Base-by-base conservation (phyloP, 2,329 filamentous ascomycete genomes). In the Cercospora brassicicola region DNA sequence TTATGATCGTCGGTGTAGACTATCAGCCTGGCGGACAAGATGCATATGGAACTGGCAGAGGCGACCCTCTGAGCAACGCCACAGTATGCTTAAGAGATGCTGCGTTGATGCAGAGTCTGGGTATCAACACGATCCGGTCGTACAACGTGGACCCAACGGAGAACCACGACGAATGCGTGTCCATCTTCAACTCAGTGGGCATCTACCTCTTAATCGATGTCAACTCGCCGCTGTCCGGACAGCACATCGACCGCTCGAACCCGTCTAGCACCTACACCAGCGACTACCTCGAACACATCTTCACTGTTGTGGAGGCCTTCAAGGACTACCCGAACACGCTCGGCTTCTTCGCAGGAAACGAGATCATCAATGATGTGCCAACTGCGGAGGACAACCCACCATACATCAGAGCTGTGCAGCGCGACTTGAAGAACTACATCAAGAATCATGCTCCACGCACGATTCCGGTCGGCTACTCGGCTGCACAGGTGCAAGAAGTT, bases 401-500 rank as follows among this genome's bases (percentile, higher is more conserved):
- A 55, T 88, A 89, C 77, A 85, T 89, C 70, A 74, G 82, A 75
- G 88, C 89, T 53, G 85, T 90, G 66, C 85, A 88, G 74, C 86
- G 89, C 73, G 89, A 91, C 72, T 81, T 91, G 78, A 90, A 90
- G 79, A 84, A 88, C 68, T 91, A 90, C 79, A 90, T 90, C 75
- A 81, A 83, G 62, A 84, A 86, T 65, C 84, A 90, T 71, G 78
- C 82, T 4, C 72, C 81, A 45, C 86, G 89, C 62, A 73, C 80
- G 26, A 90, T 91, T 67, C 88, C 88, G 6, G 88, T 91, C 31
- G 89, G 89, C 36, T 91, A 91, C 81, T 89, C 87, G 18, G 88
- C 89, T 65, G 91, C 91, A 59, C 91, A 94, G 78, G 91, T 94
- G 53, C 89, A 91, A 68, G 81, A 86, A 1, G 87, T 92, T 53